Evolutionary conservation across 2,329 filamentous ascomycete genomes (phyloP), one percentile per base, ranked within the genome.

Genomic region (Stachybotrys chlorohalonatus): DNA sequence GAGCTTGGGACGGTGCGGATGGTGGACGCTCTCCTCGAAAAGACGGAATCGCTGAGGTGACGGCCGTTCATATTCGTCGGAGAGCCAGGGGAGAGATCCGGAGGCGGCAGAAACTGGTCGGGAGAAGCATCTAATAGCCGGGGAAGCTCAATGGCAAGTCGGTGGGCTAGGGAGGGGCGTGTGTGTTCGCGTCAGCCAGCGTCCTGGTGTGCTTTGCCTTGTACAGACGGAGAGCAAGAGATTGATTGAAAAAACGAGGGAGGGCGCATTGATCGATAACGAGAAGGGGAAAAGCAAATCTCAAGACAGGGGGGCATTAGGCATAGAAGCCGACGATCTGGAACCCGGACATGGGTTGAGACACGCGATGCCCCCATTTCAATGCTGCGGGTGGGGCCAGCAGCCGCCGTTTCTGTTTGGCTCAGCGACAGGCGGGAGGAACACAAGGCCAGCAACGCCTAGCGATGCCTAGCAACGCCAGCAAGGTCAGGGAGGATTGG

Each of bases 1-100:
- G 78, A 76, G 69, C 78, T 82, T 46, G 75, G 73, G 45, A 84
- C 81, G 54, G 79, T 76, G 58, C 81, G 79, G 57, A 84, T 84
- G 32, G 80, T 82, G 55, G 65, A 57, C n/a, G 7, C 50, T 32
- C 17, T 16, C 24, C 30, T 52, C 36, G n/a, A 11, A n/a, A 47
- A 8, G 7, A n/a, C 9, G 46, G 15, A 8, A n/a, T 47, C 46
- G 46, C 8, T 24, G 9, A 8, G 15, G 46, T 9, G 46, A 16
- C 17, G 46, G 17, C 46, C 46, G 46, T 47, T 47, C 46, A 47
- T 47, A 16, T n/a, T 16, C 9, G 36, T 42, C 9, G 36, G 36
- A 42, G 36, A 13, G 36, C 36, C 36, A 42, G 36, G 36, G 36
- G 36, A 42, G 36, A 42, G 8, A 13, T 42, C 36, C 36, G 36